Base-by-base conservation (phyloP, 768 basidiomycete genomes). In the Termitomyces sp. region DNA sequence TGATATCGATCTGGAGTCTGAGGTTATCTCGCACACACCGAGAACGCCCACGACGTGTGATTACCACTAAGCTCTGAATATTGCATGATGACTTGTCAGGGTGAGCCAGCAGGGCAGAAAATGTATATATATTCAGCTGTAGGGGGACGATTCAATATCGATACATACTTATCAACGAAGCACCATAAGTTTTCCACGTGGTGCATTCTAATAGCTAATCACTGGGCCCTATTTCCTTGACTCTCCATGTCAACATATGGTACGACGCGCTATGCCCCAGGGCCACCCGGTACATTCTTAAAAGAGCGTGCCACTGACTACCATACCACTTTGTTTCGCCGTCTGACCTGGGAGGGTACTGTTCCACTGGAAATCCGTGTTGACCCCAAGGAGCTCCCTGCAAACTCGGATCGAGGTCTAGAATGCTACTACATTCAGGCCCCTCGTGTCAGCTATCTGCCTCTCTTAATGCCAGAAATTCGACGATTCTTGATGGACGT, bases 351-450 rank as follows among this genome's bases (percentile, higher is more conserved):
- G 92, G 92, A 94, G 66, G 91, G 92, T 9, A 89, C 90, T 0
- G 86, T 97, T 17, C 91, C 94, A 17, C 77, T 98, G 47, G 90
- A 94, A 76, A 84, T 97, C 67, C 87, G 89, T 59, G 86, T 96
- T 61, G 92, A 92, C 71, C 82, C 90, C 41, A 90, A 91, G 66
- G 92, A 94, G 68, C 84, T 95, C 9, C 92, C 94, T 32, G 89
- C 92, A 43, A 92, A 90, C 70, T 90, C 89, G 57, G 91, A 96
- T 76, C 85, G 92, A 54, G 89, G 87, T 21, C 81, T 93, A 37
- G 94, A 96, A 71, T 89, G 86, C 67, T 96, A 95, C 73, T 97
- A 87, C 73, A 76, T 92, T 52, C 90, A 92, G 71, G 95, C 92
- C 6, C 90, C 95, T 35, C 82, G 97, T 53, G 89, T 98, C 66